Percentiles rank a stretch among this genome's conserved stretches.
phyloP scores from a whole-genome alignment of 2,329 filamentous ascomycete species.

The Colletotrichum cuscutae region DNA sequence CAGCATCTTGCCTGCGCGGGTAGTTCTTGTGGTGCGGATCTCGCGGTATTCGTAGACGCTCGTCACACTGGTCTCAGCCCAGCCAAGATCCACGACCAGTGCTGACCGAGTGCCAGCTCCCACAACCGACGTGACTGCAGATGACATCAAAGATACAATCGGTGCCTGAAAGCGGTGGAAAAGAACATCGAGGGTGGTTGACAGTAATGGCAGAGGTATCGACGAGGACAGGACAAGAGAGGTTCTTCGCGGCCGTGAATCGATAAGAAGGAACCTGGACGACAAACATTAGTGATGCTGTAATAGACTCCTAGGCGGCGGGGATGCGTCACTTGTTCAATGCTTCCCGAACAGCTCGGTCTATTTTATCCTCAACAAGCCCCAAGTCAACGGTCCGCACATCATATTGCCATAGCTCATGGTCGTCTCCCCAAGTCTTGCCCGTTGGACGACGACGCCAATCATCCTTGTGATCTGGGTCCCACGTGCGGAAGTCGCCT shows the following conservation, averaged over 20 bases:
- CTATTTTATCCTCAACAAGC: constrained; percentile 86
- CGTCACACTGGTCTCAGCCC: constrained; percentile 88
- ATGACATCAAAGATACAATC: constrained; percentile 82
- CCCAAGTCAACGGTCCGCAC: constrained; percentile 78
- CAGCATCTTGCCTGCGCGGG: constrained; percentile 79
- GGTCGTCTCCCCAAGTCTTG: constrained; percentile 69
- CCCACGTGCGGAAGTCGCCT: constrained; percentile 84
- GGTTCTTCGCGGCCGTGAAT: constrained; percentile 80
- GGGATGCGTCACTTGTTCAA: constrained; percentile 77
- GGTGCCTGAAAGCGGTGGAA: constrained; percentile 86
- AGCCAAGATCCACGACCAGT: constrained; percentile 89
- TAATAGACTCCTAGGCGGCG: background rate
- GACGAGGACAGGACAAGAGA: constrained; percentile 81
- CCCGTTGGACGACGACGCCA: constrained; percentile 58
- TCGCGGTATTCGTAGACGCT: constrained; percentile 92
- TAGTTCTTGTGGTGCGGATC: constrained; percentile 74
- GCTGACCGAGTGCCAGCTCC: constrained; percentile 88
- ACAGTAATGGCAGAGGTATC: constrained; percentile 81
- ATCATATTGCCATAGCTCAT: constrained; percentile 85
- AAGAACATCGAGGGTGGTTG: constrained; percentile 78
- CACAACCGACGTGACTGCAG: constrained; percentile 77
- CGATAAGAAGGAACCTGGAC: constrained; percentile 71
- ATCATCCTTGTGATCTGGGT: constrained; percentile 60
- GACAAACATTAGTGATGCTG: constrained; percentile 24
- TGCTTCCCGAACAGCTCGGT: constrained; percentile 81